These are phyloP conservation scores for Lichtheimia ornata DNA, from an alignment of 371 early-diverging fungal species.

Conservation along the genomic window DNA sequence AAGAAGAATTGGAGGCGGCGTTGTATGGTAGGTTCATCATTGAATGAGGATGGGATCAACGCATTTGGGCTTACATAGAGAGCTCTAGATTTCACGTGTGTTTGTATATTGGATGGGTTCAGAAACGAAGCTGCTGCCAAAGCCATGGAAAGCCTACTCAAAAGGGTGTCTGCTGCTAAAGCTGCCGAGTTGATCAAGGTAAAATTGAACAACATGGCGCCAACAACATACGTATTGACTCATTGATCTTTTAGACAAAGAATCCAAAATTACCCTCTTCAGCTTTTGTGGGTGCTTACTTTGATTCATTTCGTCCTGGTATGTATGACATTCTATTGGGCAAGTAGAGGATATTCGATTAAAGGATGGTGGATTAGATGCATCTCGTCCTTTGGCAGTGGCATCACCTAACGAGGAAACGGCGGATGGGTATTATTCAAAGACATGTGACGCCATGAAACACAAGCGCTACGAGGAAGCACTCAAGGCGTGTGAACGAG, in stretches of 20 bases:
- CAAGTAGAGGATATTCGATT: background rate
- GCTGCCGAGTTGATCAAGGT: conserved; percentile 76
- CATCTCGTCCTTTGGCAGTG: conserved; percentile 23
- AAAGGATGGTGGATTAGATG: background rate
- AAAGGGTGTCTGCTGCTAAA: conserved; percentile 75
- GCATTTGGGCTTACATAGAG: background rate
- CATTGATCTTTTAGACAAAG: conserved; percentile 30
- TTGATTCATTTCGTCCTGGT: conserved; percentile 85
- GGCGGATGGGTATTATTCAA: conserved; percentile 54
- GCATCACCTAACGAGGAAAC: conserved; percentile 17
- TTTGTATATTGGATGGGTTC: conserved; percentile 93
- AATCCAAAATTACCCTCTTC: conserved; percentile 81
- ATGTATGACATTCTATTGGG: no score
- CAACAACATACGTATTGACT: background rate
- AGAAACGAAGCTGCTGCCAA: conserved; percentile 78
- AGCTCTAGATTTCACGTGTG: conserved; percentile 83
- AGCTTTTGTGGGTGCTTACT: conserved; percentile 86
- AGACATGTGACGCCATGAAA: conserved; percentile 49
- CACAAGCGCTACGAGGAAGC: conserved; percentile 71
- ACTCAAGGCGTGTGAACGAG: conserved; percentile 66
- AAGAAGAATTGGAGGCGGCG: conserved; percentile 68
- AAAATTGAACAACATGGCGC: conserved; percentile 4
- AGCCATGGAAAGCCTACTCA: conserved; percentile 88
- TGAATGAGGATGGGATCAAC: no score
- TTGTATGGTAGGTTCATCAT: conserved; percentile 66